Evolutionary conservation across 139 green algal genomes (phyloP).

Genomic region (Tetradesmus lagerheimii): DNA sequence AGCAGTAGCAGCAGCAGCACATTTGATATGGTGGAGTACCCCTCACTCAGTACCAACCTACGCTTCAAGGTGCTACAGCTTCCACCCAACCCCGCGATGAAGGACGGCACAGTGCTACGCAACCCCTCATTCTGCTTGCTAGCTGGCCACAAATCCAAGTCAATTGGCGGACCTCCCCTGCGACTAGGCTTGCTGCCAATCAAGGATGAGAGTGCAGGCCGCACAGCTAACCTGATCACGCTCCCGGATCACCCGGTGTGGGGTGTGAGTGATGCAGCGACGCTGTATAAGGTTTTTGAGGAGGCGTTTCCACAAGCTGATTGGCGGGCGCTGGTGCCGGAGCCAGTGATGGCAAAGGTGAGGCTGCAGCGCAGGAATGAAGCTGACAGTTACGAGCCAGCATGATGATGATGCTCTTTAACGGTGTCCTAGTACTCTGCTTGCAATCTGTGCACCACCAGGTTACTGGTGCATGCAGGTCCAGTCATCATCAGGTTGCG

Average conservation of each 20-base stretch:
- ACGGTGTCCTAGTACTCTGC: too few species aligned
- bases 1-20: neutral
- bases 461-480: too few species aligned
- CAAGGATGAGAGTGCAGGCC: neutral
- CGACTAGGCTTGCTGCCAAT: conserved; percentile 44
- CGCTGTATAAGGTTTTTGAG: conserved; percentile 35
- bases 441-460: too few species aligned
- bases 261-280: conserved; percentile 21
- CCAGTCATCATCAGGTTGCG: too few species aligned
- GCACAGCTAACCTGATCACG: conserved; percentile 47
- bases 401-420: too few species aligned
- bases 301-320: conserved; percentile 42
- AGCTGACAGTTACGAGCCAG: too few species aligned
- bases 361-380: neutral
- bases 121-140: conserved; percentile 45
- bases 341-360: conserved; percentile 32
- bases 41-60: conserved; percentile 22
- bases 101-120: conserved; percentile 31
- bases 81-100: conserved; percentile 22
- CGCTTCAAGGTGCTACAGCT: conserved; percentile 51
- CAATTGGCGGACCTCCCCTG: conserved; percentile 3
- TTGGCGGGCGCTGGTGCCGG: conserved; percentile 29
- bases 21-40: neutral
- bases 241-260: conserved; percentile 43
- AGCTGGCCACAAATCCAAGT: neutral